Evolutionary conservation across 805 yeast genomes (phyloP).

Genomic region (Clavispora carvajalis): DNA sequence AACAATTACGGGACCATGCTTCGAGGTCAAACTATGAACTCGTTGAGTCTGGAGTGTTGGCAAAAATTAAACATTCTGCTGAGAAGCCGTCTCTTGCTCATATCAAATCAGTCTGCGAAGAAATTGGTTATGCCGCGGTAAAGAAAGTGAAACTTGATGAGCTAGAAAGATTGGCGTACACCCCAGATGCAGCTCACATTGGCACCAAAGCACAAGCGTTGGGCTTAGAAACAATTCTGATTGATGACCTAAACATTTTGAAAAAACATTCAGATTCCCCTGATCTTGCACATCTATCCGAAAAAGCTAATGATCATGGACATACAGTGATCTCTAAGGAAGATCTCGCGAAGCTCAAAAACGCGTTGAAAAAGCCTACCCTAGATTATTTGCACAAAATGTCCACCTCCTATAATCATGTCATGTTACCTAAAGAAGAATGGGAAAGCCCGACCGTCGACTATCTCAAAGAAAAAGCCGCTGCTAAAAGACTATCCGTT

Average conservation of each 20-base stretch:
- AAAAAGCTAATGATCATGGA: slow-evolving; percentile 4
- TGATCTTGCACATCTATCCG: neutral
- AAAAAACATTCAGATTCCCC: neutral
- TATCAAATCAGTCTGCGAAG: neutral
- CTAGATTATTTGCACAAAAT: slow-evolving; percentile 1
- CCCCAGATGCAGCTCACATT: slow-evolving; percentile 10
- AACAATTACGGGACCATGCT: slow-evolving; percentile 7
- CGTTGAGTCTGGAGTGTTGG: slow-evolving; percentile 3
- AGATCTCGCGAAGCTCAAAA: slow-evolving; percentile 1
- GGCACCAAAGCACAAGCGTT: slow-evolving; percentile 5
- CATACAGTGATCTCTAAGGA: slow-evolving; percentile 6
- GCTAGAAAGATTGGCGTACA: slow-evolving; percentile 5
- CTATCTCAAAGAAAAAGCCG: slow-evolving; percentile 1
- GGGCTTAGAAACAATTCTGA: neutral
- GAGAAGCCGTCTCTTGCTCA: slow-evolving; percentile 5
- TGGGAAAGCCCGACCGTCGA: neutral
- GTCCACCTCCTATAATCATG: slow-evolving; percentile 5
- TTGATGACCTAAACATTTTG: neutral
- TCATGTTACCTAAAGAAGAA: slow-evolving; percentile 4
- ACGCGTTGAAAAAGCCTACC: slow-evolving; percentile 1
- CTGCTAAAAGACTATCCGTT: neutral
- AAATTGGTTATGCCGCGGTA: slow-evolving; percentile 2
- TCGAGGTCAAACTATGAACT: slow-evolving; percentile 4
- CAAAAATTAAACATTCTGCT: slow-evolving; percentile 2
- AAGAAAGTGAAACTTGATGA: slow-evolving; percentile 3